Evolutionary conservation across 331 rosid species (phyloP).

Genomic region (Telfairia occidentalis): DNA sequence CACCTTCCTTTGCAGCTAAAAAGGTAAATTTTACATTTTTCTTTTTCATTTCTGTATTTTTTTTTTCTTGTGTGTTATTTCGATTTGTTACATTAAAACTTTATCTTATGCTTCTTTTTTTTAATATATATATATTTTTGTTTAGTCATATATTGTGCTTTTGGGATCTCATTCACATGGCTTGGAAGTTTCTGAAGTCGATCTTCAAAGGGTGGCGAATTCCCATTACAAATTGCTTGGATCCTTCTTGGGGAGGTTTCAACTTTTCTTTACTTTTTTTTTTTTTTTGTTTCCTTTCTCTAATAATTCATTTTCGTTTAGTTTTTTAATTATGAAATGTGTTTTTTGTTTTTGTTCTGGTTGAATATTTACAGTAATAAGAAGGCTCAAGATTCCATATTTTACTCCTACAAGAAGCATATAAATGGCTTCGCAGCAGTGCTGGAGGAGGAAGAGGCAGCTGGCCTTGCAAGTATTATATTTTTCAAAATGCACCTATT

Average conservation of each 20-base stretch:
- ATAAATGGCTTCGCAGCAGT: slow-evolving; percentile 68
- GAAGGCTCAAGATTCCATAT: slow-evolving; percentile 39
- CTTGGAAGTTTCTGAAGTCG: slow-evolving; percentile 23
- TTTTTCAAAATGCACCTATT: not conserved
- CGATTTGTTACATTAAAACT: no score
- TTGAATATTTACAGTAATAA: slow-evolving; percentile 25
- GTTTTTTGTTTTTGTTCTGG: not conserved
- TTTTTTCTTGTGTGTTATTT: no score
- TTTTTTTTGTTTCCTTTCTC: no score
- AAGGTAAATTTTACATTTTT: not conserved
- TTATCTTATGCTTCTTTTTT: no score
- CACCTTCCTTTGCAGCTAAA: not conserved
- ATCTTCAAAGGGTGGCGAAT: slow-evolving; percentile 33
- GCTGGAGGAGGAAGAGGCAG: slow-evolving; percentile 48
- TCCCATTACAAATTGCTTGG: slow-evolving; percentile 42
- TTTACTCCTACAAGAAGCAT: slow-evolving; percentile 45
- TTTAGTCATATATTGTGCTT: slow-evolving; percentile 54
- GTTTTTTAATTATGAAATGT: not conserved
- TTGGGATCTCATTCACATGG: slow-evolving; percentile 61
- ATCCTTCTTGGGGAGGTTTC: slow-evolving; percentile 48
- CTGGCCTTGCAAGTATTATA: slow-evolving; percentile 36
- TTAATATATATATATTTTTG: no score
- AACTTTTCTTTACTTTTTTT: not conserved
- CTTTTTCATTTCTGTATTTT: not conserved
- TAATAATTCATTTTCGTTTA: not conserved